Base-by-base conservation (phyloP, 2,329 filamentous ascomycete genomes). In the Claviceps spartinae region DNA sequence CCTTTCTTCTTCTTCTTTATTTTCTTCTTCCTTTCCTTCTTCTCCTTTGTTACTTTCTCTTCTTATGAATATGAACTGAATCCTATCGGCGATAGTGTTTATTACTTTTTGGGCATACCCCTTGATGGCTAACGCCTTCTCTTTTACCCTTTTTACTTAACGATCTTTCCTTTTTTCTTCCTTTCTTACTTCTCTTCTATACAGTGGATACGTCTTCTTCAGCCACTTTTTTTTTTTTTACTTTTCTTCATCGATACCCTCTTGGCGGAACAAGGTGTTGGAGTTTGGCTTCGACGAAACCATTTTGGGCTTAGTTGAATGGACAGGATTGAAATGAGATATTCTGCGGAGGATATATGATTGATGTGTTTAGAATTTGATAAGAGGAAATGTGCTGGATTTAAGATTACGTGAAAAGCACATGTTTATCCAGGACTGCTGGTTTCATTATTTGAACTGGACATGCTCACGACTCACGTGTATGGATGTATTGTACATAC, bases 11-110 rank as follows among this genome's bases (percentile, higher is more conserved):
- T 40, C 55, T 59, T 57, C 53, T 54, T 22, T 2, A 13, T 7
- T 7, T 18, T 41, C 5, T 5, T 20, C 24, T 26, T 26, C 5
- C 1, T 26, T 7, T 26, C 7, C 7, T 26, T 22, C 40, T 11
- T 42, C 40, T 42, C 13, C 18, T 54, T 38, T 52, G 30, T 34
- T 34, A 11, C 16, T 54, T 58, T 54, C 56, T 38, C 56, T 58
- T 53, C 53, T 54, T 14, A 47, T 62, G 56, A 56, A 60, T 58
- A 62, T 61, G 56, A 59, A 56, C 60, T 57, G 54, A 57, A 58
- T 53, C 54, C 56, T 60, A 60, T 62, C 58, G 63, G 62, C 62
- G 58, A 66, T 64, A 62, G 62, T 62, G 61, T 65, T 63, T 64
- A 64, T 63, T 64, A 57, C 62, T 57, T 62, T 58, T 54, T 20